phyloP scores from a whole-genome alignment of 2,329 filamentous ascomycete genomes.

The Monilinia aucupariae region DNA sequence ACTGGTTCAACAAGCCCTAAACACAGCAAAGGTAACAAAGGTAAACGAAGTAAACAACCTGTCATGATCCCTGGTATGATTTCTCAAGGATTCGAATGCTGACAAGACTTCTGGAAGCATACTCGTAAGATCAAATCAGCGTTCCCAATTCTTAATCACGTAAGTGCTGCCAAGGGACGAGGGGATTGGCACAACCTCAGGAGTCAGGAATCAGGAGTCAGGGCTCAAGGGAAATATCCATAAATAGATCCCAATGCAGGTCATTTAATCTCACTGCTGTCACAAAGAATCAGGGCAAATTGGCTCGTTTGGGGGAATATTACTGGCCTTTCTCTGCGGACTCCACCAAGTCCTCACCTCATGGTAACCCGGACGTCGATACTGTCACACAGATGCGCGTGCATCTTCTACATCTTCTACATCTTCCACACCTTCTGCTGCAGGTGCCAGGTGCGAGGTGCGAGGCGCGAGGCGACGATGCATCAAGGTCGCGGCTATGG shows the following conservation, averaged over 20 bases:
- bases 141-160: not conserved
- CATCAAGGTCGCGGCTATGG: not conserved
- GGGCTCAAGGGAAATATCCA: not conserved
- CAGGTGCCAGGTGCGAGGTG: too few species aligned
- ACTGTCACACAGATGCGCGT: not conserved
- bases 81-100: constrained; percentile 11
- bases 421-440: not conserved
- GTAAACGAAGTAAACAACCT: not conserved
- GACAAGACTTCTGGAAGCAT: constrained; percentile 2
- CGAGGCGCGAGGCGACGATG: too few species aligned
- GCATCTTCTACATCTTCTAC: too few species aligned
- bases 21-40: not conserved
- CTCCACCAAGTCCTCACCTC: not conserved
- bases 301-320: not conserved
- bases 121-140: constrained; percentile 8
- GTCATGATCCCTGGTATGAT: constrained; percentile 1
- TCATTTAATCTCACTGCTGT: constrained; percentile 12
- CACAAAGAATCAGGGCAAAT: constrained; percentile 9
- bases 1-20: constrained; percentile 14
- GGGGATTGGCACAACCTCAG: not conserved
- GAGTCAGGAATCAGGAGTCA: too few species aligned
- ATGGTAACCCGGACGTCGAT: not conserved
- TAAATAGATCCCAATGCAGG: constrained; percentile 15
- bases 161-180: constrained; percentile 1
- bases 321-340: constrained; percentile 2